phyloP scores from a whole-genome alignment of 441 rosid genomes.

The Manihot esculenta region DNA sequence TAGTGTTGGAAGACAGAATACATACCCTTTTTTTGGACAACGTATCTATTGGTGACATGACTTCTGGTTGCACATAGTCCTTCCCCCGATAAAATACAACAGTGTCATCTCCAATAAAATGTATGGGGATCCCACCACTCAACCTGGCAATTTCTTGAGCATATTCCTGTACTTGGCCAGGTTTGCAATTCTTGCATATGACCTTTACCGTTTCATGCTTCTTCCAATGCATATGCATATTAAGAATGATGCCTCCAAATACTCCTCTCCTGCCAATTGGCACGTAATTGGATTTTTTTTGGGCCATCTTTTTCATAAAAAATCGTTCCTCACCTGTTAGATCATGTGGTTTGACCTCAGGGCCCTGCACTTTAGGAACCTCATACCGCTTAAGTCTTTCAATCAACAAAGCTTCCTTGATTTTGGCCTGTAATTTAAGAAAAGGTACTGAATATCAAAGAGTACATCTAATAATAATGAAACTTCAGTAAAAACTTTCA shows the following conservation, averaged over 20 bases:
- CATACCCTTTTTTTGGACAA: constrained; percentile 77
- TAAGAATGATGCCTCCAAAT: constrained; percentile 85
- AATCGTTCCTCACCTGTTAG: constrained; percentile 72
- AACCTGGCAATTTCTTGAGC: constrained; percentile 80
- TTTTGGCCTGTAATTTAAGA: constrained; percentile 55
- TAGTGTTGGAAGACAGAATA: constrained; percentile 7
- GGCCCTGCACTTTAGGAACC: constrained; percentile 80
- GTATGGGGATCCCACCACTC: constrained; percentile 88
- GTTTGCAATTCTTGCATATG: constrained; percentile 76
- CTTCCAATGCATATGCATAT: constrained; percentile 95
- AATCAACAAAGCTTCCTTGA: constrained; percentile 75
- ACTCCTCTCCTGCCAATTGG: constrained; percentile 62
- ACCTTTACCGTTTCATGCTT: constrained; percentile 92
- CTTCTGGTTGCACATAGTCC: constrained; percentile 84
- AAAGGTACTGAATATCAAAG: neutral
- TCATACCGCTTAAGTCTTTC: constrained; percentile 84
- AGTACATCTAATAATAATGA: neutral
- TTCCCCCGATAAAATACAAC: constrained; percentile 87
- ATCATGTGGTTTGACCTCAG: constrained; percentile 30
- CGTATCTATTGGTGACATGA: constrained; percentile 91
- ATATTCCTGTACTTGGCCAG: constrained; percentile 68
- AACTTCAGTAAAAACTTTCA: neutral
- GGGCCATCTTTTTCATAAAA: constrained; percentile 81
- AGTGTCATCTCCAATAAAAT: constrained; percentile 66
- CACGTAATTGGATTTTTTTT: constrained; percentile 78